phyloP scores from a whole-genome alignment of 805 yeast species.

The Candida germanica region DNA sequence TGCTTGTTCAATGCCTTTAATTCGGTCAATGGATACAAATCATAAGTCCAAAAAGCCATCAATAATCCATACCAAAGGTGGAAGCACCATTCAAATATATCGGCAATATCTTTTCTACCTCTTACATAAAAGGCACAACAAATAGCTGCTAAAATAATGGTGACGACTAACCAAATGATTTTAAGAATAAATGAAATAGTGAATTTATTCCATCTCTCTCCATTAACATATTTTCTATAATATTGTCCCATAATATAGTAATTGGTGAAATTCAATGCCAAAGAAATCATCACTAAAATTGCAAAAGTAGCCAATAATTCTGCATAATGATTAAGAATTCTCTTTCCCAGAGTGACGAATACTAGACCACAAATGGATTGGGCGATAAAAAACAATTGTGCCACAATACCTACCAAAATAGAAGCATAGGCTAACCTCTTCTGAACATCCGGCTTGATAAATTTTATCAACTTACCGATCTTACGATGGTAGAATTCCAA shows the following conservation, averaged over 20 bases:
- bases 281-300: constrained; percentile 22
- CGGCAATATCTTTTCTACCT: constrained; percentile 15
- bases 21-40: constrained; percentile 27
- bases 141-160: constrained; percentile 18
- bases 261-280: constrained; percentile 24
- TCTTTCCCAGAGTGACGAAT: constrained; percentile 14
- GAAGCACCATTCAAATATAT: constrained; percentile 25
- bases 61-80: constrained; percentile 27
- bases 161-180: constrained; percentile 21
- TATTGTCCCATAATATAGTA: constrained; percentile 29
- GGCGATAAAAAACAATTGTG: constrained; percentile 21
- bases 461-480: constrained; percentile 27
- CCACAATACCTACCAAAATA: constrained; percentile 19
- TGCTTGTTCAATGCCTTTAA: constrained; percentile 12
- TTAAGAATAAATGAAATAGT: constrained; percentile 24
- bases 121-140: constrained; percentile 21
- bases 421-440: constrained; percentile 23
- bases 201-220: constrained; percentile 27
- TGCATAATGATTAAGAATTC: constrained; percentile 21
- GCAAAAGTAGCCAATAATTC: constrained; percentile 23
- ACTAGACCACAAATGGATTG: constrained; percentile 18
- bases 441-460: constrained; percentile 22
- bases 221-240: constrained; percentile 25
- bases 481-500: constrained; percentile 26
- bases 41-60: constrained; percentile 27